Evolutionary conservation across 139 green algal species (phyloP).

Genomic region (Chlorella sp.): DNA sequence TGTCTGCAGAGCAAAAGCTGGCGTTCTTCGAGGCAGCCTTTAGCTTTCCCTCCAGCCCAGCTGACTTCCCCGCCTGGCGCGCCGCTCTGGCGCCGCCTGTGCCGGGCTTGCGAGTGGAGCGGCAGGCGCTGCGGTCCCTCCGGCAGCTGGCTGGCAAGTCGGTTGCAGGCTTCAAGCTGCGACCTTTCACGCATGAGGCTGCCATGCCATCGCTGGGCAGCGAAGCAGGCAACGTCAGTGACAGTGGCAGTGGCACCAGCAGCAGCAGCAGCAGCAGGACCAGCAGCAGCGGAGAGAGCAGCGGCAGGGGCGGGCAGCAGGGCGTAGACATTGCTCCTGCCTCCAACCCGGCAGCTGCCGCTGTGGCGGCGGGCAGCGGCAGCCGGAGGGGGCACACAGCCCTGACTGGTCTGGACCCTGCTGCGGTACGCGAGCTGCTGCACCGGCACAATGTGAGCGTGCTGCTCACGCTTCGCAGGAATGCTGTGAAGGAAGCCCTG

Average conservation of each 20-base stretch:
- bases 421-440: conserved; percentile 4
- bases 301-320: not conserved
- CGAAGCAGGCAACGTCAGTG: no score
- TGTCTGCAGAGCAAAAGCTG: not conserved
- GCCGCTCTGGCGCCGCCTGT: not conserved
- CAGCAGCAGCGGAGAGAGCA: not conserved
- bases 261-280: not conserved
- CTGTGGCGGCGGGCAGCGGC: not conserved
- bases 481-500: conserved; percentile 19
- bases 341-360: not conserved
- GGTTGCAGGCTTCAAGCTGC: conserved; percentile 24
- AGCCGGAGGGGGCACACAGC: not conserved
- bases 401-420: not conserved
- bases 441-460: conserved; percentile 10
- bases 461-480: conserved; percentile 11
- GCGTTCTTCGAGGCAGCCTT: conserved; percentile 8
- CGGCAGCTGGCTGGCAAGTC: conserved; percentile 4
- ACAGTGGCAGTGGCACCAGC: no score
- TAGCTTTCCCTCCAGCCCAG: not conserved
- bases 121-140: not conserved
- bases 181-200: not conserved
- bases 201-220: no score
- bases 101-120: conserved; percentile 4
- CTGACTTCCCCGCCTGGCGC: not conserved
- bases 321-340: no score